Evolutionary conservation across 768 basidiomycete genomes (phyloP).

Genomic region (Exidia glandulosa): DNA sequence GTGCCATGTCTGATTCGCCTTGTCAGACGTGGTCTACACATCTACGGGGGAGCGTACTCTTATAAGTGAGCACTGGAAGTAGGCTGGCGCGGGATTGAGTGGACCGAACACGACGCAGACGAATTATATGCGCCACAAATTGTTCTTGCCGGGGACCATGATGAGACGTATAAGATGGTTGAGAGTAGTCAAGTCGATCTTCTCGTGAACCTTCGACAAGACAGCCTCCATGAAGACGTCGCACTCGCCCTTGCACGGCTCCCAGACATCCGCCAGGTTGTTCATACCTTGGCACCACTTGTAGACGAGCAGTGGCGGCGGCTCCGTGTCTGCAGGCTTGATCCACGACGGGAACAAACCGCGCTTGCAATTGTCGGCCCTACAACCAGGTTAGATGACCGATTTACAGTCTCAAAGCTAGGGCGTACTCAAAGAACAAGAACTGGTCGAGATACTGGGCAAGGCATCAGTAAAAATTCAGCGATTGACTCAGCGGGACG

Average conservation of each 20-base stretch:
- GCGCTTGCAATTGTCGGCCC: conserved; percentile 93
- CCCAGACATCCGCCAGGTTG: conserved; percentile 97
- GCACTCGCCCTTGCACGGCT: conserved; percentile 95
- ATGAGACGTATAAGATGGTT: conserved; percentile 94
- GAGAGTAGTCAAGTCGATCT: conserved; percentile 92
- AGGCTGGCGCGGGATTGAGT: conserved; percentile 9
- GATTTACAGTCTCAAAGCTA: neutral
- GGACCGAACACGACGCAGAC: neutral
- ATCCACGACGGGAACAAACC: conserved; percentile 98
- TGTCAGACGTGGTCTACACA: neutral
- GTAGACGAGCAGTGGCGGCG: conserved; percentile 92
- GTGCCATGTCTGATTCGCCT: conserved; percentile 82
- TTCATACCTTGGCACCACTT: conserved; percentile 99
- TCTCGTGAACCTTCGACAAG: conserved; percentile 95
- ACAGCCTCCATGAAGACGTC: conserved; percentile 99
- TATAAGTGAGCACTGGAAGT: conserved; percentile 89
- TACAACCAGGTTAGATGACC: conserved; percentile 11
- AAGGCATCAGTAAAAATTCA: conserved; percentile 9
- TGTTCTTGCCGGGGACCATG: conserved; percentile 97
- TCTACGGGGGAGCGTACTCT: conserved; percentile 32
- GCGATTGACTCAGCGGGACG: conserved; percentile 17
- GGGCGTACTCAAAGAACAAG: conserved; percentile 79
- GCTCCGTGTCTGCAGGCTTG: conserved; percentile 95
- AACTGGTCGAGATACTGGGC: conserved; percentile 88
- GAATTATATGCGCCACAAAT: conserved; percentile 47